phyloP scores from a whole-genome alignment of 805 yeast species.

The Yarrowia phangngaensis region DNA sequence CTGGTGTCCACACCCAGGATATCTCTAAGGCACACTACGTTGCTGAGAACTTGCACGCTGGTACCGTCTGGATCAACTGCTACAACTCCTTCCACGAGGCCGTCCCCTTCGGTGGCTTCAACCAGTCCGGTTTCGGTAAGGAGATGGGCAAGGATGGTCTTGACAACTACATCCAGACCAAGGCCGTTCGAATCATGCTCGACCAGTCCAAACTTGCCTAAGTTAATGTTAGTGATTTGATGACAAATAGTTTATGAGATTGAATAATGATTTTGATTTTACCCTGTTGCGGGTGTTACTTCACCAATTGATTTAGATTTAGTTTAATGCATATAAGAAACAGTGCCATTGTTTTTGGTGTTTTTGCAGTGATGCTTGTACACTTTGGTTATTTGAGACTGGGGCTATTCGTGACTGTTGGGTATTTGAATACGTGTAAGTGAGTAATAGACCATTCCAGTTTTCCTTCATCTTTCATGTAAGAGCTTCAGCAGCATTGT shows the following conservation, averaged over 20 bases:
- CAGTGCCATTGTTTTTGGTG: too few relatives aligned
- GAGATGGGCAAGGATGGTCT: slow-evolving; percentile 76
- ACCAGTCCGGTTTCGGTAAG: slow-evolving; percentile 74
- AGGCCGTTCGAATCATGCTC: slow-evolving; percentile 59
- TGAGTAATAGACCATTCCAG: too few relatives aligned
- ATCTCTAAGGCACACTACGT: slow-evolving; percentile 60
- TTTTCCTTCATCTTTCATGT: too few relatives aligned
- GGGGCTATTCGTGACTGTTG: neutral
- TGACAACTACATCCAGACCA: slow-evolving; percentile 64
- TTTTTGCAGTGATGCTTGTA: too few relatives aligned
- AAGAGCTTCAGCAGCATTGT: too few relatives aligned
- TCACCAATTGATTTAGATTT: too few relatives aligned
- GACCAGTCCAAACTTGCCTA: slow-evolving; percentile 23
- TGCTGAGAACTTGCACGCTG: slow-evolving; percentile 59
- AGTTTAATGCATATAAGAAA: too few relatives aligned
- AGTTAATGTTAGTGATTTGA: slow-evolving; percentile 20
- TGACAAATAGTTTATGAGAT: too few relatives aligned
- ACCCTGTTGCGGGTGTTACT: too few relatives aligned
- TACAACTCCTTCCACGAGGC: slow-evolving; percentile 61
- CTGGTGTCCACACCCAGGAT: slow-evolving; percentile 71
- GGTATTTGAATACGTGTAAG: neutral
- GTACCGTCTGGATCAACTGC: slow-evolving; percentile 66
- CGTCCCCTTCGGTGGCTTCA: slow-evolving; percentile 80
- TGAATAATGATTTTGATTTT: too few relatives aligned
- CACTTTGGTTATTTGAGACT: too few relatives aligned